Percentiles rank a stretch among this genome's conserved stretches.
Conservation (phyloP, 257 asterid genomes). For the Solanum virginianum region DNA sequence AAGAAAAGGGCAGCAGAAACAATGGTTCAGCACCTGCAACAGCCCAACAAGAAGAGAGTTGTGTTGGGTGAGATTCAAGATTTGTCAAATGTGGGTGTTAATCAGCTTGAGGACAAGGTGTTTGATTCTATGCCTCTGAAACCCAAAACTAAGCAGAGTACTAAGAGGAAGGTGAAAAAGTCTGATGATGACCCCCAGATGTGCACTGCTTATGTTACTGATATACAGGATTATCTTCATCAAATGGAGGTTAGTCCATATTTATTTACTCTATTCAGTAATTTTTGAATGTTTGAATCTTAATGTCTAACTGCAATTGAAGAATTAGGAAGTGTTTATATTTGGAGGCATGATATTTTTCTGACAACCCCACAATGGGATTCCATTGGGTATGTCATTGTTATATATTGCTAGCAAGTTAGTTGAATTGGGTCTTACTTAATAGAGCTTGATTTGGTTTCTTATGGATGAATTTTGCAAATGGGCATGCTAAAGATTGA, state of each 20-base stretch:
- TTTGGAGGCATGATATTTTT: too few species aligned
- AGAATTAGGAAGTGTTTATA: too few species aligned
- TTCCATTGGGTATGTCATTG: too few species aligned
- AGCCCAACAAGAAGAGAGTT: constrained; percentile 8
- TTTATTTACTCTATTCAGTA: not conserved
- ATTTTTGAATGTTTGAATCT: not conserved
- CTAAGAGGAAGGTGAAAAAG: not conserved
- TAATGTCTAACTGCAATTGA: too few species aligned
- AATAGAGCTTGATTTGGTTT: not conserved
- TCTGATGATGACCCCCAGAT: constrained; percentile 14
- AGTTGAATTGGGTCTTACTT: not conserved
- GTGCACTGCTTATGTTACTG: constrained; percentile 10
- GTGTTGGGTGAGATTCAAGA: constrained; percentile 7
- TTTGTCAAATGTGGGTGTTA: not conserved
- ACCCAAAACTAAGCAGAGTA: not conserved
- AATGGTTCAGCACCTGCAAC: not conserved
- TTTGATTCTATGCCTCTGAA: not conserved
- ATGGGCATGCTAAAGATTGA: not conserved
- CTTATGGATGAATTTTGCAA: not conserved
- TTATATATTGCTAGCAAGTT: not conserved
- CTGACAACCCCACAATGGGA: too few species aligned
- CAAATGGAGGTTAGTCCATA: constrained; percentile 3
- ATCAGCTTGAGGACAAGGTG: not conserved
- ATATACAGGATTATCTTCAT: constrained; percentile 8
- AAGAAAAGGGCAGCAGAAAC: constrained; percentile 14